A percentile compares a stretch with the other conserved stretches of the same genome.
These are phyloP conservation scores for Apophysomyces elegans DNA, from an alignment of 371 early-diverging fungal genomes.

Conservation along the genomic window DNA sequence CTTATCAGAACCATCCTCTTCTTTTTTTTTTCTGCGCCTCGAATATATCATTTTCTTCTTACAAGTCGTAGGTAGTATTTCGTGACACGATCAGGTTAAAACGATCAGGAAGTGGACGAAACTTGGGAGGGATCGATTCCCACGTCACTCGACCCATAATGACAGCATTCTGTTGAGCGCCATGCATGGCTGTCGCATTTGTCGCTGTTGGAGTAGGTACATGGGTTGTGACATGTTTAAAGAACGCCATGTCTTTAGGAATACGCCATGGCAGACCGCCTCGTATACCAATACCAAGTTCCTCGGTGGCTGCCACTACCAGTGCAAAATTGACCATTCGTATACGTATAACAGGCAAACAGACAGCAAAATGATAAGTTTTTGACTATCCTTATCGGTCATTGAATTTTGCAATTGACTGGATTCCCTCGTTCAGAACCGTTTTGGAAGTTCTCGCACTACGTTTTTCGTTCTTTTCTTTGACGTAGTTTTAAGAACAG, in stretches of 20 bases:
- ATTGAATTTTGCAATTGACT: too few relatives aligned
- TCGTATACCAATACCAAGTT: constrained; percentile 78
- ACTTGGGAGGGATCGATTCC: constrained; percentile 82
- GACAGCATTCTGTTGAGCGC: constrained; percentile 65
- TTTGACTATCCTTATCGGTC: too few relatives aligned
- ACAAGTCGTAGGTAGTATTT: constrained; percentile 55
- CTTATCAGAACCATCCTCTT: too few relatives aligned
- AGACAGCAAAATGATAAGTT: too few relatives aligned
- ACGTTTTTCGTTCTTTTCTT: too few relatives aligned
- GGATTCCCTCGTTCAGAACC: too few relatives aligned
- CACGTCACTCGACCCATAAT: constrained; percentile 91
- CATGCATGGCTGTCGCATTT: not conserved
- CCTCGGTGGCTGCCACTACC: constrained; percentile 77
- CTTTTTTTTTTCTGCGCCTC: too few relatives aligned
- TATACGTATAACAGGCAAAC: too few relatives aligned
- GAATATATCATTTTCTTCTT: constrained; percentile 18
- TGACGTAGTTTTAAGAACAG: too few relatives aligned
- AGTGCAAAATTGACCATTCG: constrained; percentile 53
- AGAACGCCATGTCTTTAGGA: constrained; percentile 84
- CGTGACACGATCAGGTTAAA: constrained; percentile 87
- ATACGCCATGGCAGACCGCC: constrained; percentile 86
- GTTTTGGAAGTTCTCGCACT: too few relatives aligned
- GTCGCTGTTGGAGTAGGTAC: constrained; percentile 24
- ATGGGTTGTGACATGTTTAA: constrained; percentile 70
- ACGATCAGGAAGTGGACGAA: constrained; percentile 75